phyloP scores from a whole-genome alignment of 176 grass and related monocot genomes.

The Lolium rigidum region DNA sequence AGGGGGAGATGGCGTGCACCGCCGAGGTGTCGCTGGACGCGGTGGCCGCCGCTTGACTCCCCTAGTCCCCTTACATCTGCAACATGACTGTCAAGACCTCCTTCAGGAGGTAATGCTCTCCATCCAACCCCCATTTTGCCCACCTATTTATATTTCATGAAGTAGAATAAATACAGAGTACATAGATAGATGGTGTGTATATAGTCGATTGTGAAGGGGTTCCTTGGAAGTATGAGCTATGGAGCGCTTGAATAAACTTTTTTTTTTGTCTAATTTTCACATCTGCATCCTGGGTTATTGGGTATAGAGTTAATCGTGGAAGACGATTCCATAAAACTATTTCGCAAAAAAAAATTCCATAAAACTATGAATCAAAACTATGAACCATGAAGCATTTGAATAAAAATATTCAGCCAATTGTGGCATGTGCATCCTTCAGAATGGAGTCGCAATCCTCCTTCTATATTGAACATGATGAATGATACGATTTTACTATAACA shows the following conservation, averaged over 20 bases:
- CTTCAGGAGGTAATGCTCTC: slow-evolving; percentile 72
- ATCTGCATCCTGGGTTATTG: no score
- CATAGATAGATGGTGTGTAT: neutral
- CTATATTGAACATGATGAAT: neutral
- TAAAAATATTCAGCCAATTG: neutral
- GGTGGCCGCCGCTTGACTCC: slow-evolving; percentile 63
- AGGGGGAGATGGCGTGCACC: slow-evolving; percentile 63
- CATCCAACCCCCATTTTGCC: neutral
- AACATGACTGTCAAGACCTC: slow-evolving; percentile 89
- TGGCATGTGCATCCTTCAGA: neutral
- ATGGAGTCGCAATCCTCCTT: neutral
- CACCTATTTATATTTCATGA: neutral
- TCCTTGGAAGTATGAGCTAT: neutral
- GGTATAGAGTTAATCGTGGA: neutral
- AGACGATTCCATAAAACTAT: neutral
- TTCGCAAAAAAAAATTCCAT: no score
- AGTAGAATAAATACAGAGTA: neutral
- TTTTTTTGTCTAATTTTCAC: no score
- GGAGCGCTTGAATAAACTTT: no score
- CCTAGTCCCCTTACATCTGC: slow-evolving; percentile 90
- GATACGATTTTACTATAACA: slow-evolving; percentile 3
- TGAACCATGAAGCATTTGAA: neutral
- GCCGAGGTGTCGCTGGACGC: slow-evolving; percentile 88
- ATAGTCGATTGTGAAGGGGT: neutral
- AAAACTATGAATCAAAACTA: no score